Conservation (phyloP, 805 yeast species). For the Jamesozyma gamospora region DNA sequence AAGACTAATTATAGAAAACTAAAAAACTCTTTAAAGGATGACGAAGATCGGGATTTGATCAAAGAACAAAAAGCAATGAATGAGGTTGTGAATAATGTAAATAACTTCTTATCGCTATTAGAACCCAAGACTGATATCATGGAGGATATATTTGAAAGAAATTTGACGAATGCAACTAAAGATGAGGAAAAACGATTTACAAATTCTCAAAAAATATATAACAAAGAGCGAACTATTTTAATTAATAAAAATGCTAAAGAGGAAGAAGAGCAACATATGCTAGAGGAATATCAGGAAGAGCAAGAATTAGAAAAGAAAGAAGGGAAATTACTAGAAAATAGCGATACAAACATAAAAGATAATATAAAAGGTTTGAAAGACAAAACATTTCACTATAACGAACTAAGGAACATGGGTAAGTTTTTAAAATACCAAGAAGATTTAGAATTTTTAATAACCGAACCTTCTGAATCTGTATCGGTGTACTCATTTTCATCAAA, state of each 20-base stretch:
- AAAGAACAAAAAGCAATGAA: slow-evolving; percentile 5
- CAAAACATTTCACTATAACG: slow-evolving; percentile 17
- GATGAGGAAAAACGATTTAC: neutral
- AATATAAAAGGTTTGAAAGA: slow-evolving; percentile 2
- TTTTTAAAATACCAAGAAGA: slow-evolving; percentile 29
- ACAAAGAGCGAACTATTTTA: slow-evolving; percentile 17
- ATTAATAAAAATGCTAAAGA: slow-evolving; percentile 9
- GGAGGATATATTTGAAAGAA: slow-evolving; percentile 1
- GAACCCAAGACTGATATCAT: slow-evolving; percentile 1
- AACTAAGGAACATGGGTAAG: slow-evolving; percentile 28
- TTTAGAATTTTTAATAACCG: slow-evolving; percentile 22
- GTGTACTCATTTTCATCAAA: slow-evolving; percentile 9
- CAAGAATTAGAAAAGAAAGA: slow-evolving; percentile 1
- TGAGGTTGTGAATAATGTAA: slow-evolving; percentile 3
- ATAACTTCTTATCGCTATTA: slow-evolving; percentile 2
- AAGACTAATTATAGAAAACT: slow-evolving; percentile 8
- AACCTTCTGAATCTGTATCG: neutral
- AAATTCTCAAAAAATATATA: slow-evolving; percentile 9
- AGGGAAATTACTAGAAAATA: neutral
- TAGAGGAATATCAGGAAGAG: slow-evolving; percentile 7
- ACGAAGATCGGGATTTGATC: neutral
- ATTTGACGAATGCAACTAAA: neutral
- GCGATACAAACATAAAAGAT: neutral
- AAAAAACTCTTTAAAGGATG: neutral
- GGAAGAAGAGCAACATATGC: slow-evolving; percentile 4